Evolutionary conservation across 352 stramenopile species (phyloP).

Genomic region (Phytophthora constricta): DNA sequence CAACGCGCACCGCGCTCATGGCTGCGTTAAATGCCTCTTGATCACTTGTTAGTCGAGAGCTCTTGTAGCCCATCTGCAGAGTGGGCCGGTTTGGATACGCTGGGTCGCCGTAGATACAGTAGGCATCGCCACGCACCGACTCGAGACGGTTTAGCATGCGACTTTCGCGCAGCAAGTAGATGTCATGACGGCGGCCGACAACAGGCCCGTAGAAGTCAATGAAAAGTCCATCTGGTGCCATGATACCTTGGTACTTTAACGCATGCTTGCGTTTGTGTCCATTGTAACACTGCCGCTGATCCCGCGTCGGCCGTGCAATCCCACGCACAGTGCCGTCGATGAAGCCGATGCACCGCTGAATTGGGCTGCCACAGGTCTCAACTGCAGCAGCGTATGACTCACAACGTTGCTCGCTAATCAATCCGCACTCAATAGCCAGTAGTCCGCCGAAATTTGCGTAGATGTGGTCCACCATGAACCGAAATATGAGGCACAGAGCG

Average conservation of each 20-base stretch:
- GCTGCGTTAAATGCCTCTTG: no score
- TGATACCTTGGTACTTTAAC: background rate
- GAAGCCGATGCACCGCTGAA: background rate
- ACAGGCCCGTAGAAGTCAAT: background rate
- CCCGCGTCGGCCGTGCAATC: background rate
- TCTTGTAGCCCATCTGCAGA: no score
- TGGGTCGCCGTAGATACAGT: background rate
- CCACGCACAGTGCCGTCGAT: background rate
- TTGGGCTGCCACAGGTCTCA: background rate
- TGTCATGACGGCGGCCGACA: background rate
- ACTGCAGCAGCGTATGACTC: background rate
- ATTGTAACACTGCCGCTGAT: background rate
- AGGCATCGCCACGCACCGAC: background rate
- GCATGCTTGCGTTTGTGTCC: background rate
- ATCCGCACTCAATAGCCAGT: background rate
- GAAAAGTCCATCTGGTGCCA: constrained; percentile 1
- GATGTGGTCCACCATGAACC: background rate
- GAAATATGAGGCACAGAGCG: background rate
- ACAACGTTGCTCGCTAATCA: background rate
- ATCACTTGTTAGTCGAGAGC: no score
- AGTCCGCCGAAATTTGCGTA: background rate
- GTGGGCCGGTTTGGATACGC: no score
- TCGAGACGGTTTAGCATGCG: background rate
- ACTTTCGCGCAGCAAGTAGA: background rate
- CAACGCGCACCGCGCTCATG: no score